Evolutionary conservation across 2,329 filamentous ascomycete species (phyloP).

Genomic region (Monosporascus sp.): DNA sequence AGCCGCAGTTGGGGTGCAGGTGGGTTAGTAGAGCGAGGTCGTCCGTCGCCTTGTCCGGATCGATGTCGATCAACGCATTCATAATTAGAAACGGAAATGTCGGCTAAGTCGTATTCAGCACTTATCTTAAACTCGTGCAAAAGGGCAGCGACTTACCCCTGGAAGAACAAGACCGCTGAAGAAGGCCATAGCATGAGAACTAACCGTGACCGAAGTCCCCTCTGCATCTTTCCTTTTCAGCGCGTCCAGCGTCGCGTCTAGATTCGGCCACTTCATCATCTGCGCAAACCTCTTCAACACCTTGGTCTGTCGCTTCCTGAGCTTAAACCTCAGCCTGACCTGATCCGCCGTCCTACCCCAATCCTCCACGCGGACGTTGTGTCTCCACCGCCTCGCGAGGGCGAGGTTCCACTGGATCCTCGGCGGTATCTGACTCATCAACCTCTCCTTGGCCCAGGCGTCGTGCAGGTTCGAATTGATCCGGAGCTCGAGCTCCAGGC

Average conservation of each 20-base stretch:
- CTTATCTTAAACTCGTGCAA: neutral
- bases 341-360: slow-evolving; percentile 49
- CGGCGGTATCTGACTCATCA: slow-evolving; percentile 60
- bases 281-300: slow-evolving; percentile 63
- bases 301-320: slow-evolving; percentile 63
- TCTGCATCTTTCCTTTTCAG: slow-evolving; percentile 56
- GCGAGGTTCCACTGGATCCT: slow-evolving; percentile 69
- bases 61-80: slow-evolving; percentile 71
- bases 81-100: slow-evolving; percentile 71
- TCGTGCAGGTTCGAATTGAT: slow-evolving; percentile 58
- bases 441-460: slow-evolving; percentile 58
- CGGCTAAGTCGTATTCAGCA: slow-evolving; percentile 27
- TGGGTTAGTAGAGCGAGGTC: slow-evolving; percentile 63
- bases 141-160: slow-evolving; percentile 42
- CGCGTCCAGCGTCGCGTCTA: slow-evolving; percentile 56
- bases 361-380: slow-evolving; percentile 62
- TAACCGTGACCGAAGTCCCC: slow-evolving; percentile 51
- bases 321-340: slow-evolving; percentile 58
- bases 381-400: slow-evolving; percentile 66
- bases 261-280: slow-evolving; percentile 73
- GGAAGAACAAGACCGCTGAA: slow-evolving; percentile 70
- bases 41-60: slow-evolving; percentile 61
- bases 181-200: slow-evolving; percentile 70
- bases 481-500: slow-evolving; percentile 64
- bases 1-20: slow-evolving; percentile 63